Percentiles rank a stretch among this genome's conserved stretches.
Evolutionary conservation across 148 eudicot genomes (phyloP).

Genomic region (Chenopodium suecicum): DNA sequence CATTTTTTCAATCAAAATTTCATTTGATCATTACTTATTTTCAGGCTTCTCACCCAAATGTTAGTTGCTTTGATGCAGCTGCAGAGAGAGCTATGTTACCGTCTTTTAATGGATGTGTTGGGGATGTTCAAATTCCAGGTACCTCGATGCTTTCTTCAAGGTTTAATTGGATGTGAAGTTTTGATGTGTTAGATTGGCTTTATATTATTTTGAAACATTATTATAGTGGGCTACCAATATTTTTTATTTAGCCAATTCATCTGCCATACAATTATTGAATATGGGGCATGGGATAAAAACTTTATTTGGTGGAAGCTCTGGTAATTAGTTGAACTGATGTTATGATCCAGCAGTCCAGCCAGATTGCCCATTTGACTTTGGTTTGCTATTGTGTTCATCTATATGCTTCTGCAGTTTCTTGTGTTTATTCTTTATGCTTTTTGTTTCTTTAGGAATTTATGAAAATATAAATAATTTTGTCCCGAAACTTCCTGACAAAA

Average conservation of each 20-base stretch:
- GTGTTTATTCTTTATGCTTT: not conserved
- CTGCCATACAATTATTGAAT: not conserved
- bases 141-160: conserved; percentile 18
- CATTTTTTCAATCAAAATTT: not conserved
- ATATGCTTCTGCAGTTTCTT: not conserved
- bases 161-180: not conserved
- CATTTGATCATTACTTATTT: conserved; percentile 8
- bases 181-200: not conserved
- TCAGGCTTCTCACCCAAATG: conserved; percentile 31
- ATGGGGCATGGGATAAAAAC: not conserved
- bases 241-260: too few species aligned
- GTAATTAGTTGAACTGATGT: not conserved
- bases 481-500: not conserved
- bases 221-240: too few species aligned
- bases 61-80: conserved; percentile 87
- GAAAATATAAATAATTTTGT: not conserved
- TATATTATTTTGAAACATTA: not conserved
- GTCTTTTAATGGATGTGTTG: conserved; percentile 52
- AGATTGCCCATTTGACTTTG: not conserved
- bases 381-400: not conserved
- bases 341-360: not conserved
- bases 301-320: not conserved
- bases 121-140: conserved; percentile 68
- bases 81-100: conserved; percentile 83
- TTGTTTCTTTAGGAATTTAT: not conserved